These are phyloP conservation scores for Nematocida sp. DNA, from an alignment of 371 early-diverging fungal species.

Conservation along the genomic window DNA sequence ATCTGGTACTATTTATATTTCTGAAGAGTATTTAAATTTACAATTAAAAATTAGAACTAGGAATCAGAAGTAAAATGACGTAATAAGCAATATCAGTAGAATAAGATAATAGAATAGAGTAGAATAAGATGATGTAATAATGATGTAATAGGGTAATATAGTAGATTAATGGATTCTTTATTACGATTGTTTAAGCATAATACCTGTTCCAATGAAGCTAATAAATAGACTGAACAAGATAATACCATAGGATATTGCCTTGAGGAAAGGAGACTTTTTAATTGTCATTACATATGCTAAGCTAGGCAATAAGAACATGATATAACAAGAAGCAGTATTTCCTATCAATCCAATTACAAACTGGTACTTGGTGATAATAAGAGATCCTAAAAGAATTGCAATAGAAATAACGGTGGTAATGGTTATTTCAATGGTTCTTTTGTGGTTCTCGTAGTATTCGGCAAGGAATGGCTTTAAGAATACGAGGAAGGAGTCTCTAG, in stretches of 20 bases:
- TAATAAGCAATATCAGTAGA: too few relatives aligned
- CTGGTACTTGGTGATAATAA: not conserved
- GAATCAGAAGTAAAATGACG: too few relatives aligned
- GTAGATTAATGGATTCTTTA: too few relatives aligned
- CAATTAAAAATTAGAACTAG: too few relatives aligned
- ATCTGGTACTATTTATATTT: too few relatives aligned
- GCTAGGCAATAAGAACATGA: slow-evolving; percentile 36
- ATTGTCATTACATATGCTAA: slow-evolving; percentile 18
- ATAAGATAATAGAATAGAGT: too few relatives aligned
- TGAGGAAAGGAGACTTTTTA: slow-evolving; percentile 19
- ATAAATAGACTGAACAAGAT: not conserved
- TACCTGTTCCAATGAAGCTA: slow-evolving; percentile 3
- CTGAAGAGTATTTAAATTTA: too few relatives aligned
- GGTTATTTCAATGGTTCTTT: slow-evolving; percentile 1
- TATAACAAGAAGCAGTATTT: slow-evolving; percentile 41
- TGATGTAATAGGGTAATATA: too few relatives aligned
- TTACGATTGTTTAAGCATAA: too few relatives aligned
- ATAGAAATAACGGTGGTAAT: not conserved
- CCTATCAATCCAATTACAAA: slow-evolving; percentile 40
- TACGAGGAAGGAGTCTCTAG: slow-evolving; percentile 30
- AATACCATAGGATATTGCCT: slow-evolving; percentile 2
- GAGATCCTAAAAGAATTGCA: slow-evolving; percentile 13
- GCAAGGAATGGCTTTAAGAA: not conserved
- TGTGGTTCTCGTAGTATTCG: not conserved
- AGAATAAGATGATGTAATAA: too few relatives aligned